phyloP scores from a whole-genome alignment of 176 grass and related monocot genomes.

The Paspalum notatum region DNA sequence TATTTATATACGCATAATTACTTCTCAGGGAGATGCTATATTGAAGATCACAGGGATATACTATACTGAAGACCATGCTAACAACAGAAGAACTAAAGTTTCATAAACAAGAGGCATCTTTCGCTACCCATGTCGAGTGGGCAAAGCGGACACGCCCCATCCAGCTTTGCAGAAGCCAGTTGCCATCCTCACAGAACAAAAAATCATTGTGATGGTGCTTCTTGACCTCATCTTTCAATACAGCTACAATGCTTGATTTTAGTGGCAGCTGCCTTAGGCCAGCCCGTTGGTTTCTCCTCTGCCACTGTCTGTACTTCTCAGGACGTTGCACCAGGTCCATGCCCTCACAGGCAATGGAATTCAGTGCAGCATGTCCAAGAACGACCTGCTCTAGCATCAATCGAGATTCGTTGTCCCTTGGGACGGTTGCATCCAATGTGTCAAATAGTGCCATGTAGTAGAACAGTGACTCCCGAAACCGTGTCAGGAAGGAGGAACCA shows the following conservation, averaged over 20 bases:
- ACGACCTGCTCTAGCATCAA: slow-evolving; percentile 45
- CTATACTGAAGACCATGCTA: too few relatives aligned
- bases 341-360: slow-evolving; percentile 50
- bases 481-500: neutral
- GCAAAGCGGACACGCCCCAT: slow-evolving; percentile 53
- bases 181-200: slow-evolving; percentile 43
- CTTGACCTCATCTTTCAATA: slow-evolving; percentile 41
- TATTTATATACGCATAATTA: too few relatives aligned
- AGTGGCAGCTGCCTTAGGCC: slow-evolving; percentile 58
- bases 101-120: neutral
- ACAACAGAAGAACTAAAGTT: neutral
- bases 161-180: slow-evolving; percentile 64
- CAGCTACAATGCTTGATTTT: too few relatives aligned
- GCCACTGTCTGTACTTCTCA: slow-evolving; percentile 66
- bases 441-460: neutral
- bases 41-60: too few relatives aligned
- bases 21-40: too few relatives aligned
- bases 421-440: neutral
- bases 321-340: slow-evolving; percentile 47
- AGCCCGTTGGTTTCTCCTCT: slow-evolving; percentile 41
- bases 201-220: slow-evolving; percentile 57
- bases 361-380: slow-evolving; percentile 43
- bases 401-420: neutral
- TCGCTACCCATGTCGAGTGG: slow-evolving; percentile 45
- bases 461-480: neutral